phyloP scores from a whole-genome alignment of 306 rosid genomes.

The Prosopis cineraria region DNA sequence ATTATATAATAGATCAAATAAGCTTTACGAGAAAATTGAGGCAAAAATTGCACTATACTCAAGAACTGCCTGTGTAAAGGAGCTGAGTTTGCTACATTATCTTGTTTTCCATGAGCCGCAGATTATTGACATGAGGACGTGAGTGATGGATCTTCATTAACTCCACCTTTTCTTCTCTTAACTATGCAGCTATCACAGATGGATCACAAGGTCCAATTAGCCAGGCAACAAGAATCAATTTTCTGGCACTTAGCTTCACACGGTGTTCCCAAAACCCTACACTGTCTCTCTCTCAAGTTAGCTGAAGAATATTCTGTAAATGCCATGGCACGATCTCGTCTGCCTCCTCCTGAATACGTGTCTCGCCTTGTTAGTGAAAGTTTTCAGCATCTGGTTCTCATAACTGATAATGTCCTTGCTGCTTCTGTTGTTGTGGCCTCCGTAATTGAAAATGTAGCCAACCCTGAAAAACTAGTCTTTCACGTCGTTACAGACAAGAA shows the following conservation, averaged over 20 bases:
- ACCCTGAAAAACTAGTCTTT: constrained; percentile 69
- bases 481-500: constrained; percentile 83
- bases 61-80: neutral
- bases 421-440: constrained; percentile 82
- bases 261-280: constrained; percentile 73
- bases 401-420: constrained; percentile 81
- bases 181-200: constrained; percentile 59
- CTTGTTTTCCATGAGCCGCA: neutral
- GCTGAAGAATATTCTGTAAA: constrained; percentile 86
- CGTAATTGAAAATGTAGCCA: constrained; percentile 59
- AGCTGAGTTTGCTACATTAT: neutral
- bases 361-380: constrained; percentile 72
- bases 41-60: neutral
- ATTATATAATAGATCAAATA: too few relatives aligned
- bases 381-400: constrained; percentile 67
- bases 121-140: neutral
- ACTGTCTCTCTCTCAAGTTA: constrained; percentile 76
- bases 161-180: constrained; percentile 28
- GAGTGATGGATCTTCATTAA: neutral
- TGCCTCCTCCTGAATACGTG: constrained; percentile 72
- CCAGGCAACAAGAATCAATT: constrained; percentile 68
- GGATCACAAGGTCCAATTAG: constrained; percentile 78
- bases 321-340: constrained; percentile 66
- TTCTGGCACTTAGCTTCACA: constrained; percentile 88
- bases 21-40: neutral